phyloP scores from a whole-genome alignment of 2,329 filamentous ascomycete genomes.

The Neopestalotiopsis clavispora region DNA sequence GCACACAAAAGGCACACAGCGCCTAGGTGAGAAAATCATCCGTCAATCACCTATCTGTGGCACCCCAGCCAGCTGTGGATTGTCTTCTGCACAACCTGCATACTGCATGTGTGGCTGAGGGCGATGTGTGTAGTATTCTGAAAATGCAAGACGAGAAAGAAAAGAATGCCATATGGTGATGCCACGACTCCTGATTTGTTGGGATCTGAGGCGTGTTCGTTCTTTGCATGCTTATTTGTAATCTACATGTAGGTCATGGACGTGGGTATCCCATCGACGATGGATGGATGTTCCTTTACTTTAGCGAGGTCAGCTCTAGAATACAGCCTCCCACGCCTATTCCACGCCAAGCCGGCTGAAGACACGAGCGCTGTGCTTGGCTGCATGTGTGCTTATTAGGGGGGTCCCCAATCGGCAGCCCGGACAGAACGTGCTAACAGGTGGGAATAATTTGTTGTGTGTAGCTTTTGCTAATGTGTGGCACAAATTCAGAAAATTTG shows the following conservation, averaged over 20 bases:
- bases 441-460: background rate
- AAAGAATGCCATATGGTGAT: background rate
- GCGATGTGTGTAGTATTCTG: background rate
- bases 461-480: background rate
- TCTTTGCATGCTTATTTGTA: background rate
- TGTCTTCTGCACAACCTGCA: background rate
- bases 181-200: background rate
- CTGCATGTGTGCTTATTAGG: background rate
- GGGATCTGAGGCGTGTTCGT: background rate
- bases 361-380: background rate
- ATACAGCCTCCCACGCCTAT: background rate
- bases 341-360: background rate
- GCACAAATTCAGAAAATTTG: background rate
- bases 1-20: background rate
- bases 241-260: too few relatives aligned
- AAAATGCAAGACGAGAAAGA: background rate
- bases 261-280: too few relatives aligned
- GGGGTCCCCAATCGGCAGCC: background rate
- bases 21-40: background rate
- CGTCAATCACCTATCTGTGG: constrained; percentile 1
- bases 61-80: background rate
- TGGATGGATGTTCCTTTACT: background rate
- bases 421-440: background rate
- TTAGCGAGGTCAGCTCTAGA: background rate
- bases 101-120: background rate